Percentiles rank a stretch among this genome's conserved stretches.
These are phyloP conservation scores for Aureobasidium sp. DNA, from an alignment of 2,329 filamentous ascomycete species.

Conservation along the genomic window DNA sequence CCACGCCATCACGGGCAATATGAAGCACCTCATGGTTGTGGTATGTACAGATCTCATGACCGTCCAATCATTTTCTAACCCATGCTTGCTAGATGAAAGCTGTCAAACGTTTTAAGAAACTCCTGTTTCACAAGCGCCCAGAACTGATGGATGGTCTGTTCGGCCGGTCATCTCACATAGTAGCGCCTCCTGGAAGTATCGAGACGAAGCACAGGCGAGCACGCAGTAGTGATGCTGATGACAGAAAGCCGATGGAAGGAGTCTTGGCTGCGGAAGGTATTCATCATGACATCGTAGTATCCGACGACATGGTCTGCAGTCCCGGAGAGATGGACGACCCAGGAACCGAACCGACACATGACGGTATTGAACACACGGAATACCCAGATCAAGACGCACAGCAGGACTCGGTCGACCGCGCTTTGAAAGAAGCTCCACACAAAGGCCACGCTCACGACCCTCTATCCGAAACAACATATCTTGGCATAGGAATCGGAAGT, in stretches of 20 bases:
- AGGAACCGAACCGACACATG: conserved; percentile 9
- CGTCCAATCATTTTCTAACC: neutral
- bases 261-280: conserved; percentile 49
- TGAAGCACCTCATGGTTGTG: conserved; percentile 78
- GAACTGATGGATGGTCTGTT: conserved; percentile 53
- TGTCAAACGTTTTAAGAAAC: conserved; percentile 76
- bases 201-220: conserved; percentile 31
- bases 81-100: conserved; percentile 64
- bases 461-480: conserved; percentile 58
- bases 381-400: conserved; percentile 17
- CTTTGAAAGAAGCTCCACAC: conserved; percentile 28
- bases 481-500: conserved; percentile 68
- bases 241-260: conserved; percentile 44
- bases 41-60: conserved; percentile 38
- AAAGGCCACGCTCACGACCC: conserved; percentile 60
- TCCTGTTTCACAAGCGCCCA: conserved; percentile 54
- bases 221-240: conserved; percentile 45
- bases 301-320: conserved; percentile 26
- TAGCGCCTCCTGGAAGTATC: conserved; percentile 45
- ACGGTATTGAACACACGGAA: conserved; percentile 29
- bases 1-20: conserved; percentile 81
- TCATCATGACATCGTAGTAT: conserved; percentile 39
- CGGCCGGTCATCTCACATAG: conserved; percentile 51
- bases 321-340: conserved; percentile 22
- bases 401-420: neutral